phyloP scores from a whole-genome alignment of 75 land plant species.

The Sequoia sempervirens region DNA sequence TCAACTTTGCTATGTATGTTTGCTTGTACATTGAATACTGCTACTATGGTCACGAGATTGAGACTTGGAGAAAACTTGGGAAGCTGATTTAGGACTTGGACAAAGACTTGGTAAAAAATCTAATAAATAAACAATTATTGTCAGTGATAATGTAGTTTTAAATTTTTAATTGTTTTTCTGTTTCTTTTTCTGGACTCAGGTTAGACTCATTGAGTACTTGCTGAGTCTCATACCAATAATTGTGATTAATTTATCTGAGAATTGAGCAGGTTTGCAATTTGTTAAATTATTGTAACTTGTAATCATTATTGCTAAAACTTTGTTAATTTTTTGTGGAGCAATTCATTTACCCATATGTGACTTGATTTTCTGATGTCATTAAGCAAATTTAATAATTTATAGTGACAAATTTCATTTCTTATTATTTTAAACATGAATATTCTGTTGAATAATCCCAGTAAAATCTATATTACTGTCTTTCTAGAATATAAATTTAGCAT shows the following conservation, averaged over 20 bases:
- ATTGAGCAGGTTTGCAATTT: neutral
- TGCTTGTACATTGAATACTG: neutral
- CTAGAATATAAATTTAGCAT: neutral
- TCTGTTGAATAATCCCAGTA: neutral
- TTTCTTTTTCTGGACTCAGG: too few species aligned
- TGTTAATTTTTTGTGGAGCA: neutral
- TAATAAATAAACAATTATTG: too few species aligned
- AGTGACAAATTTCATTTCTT: neutral
- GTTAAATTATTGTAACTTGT: neutral
- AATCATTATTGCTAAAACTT: neutral
- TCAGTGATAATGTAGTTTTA: too few species aligned
- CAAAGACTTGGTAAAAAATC: too few species aligned
- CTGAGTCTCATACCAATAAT: too few species aligned
- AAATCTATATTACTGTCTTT: neutral
- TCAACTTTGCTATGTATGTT: neutral
- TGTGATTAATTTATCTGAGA: neutral
- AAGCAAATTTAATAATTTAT: neutral
- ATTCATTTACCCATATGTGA: neutral
- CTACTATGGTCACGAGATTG: too few species aligned
- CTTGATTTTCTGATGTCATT: neutral
- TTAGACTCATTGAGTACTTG: too few species aligned
- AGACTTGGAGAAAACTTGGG: too few species aligned
- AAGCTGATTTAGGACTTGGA: too few species aligned
- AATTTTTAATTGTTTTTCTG: too few species aligned
- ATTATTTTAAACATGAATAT: neutral